These are phyloP conservation scores for Syncephalastrum sp. DNA, from an alignment of 371 early-diverging fungal genomes.

Conservation along the genomic window DNA sequence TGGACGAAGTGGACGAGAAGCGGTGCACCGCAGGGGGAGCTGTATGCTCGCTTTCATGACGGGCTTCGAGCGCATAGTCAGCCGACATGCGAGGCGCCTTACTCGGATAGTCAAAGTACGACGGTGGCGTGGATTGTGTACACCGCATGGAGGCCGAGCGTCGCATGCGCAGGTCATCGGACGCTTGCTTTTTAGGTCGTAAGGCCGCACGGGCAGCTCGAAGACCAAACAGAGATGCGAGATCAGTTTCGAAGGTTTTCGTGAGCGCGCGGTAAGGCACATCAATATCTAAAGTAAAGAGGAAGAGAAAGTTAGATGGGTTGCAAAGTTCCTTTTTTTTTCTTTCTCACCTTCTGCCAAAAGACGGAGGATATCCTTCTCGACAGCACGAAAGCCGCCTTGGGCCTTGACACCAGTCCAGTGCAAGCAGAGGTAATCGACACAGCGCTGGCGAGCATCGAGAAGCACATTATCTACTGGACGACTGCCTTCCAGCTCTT, in stretches of 20 bases:
- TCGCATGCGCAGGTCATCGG: constrained; percentile 1
- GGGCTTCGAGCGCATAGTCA: background rate
- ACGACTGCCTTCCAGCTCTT: constrained; percentile 41
- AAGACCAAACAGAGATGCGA: constrained; percentile 28
- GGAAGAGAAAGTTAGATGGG: background rate
- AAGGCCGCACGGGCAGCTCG: constrained; percentile 13
- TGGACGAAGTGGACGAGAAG: too few relatives aligned
- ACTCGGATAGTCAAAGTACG: constrained; percentile 3
- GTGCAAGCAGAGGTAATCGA: constrained; percentile 24
- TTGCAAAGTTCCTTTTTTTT: background rate
- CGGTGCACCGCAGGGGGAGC: too few relatives aligned
- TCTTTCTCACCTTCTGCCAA: constrained; percentile 34
- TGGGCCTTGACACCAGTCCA: constrained; percentile 36
- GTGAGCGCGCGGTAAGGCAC: constrained; percentile 36
- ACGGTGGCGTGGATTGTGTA: background rate
- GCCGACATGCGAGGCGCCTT: background rate
- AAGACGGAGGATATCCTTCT: constrained; percentile 30
- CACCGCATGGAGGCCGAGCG: too few relatives aligned
- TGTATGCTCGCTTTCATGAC: background rate
- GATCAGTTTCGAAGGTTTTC: constrained; percentile 31
- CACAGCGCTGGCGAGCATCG: constrained; percentile 32
- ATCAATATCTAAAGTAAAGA: constrained; percentile 21
- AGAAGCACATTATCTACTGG: constrained; percentile 43
- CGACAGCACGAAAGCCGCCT: constrained; percentile 31
- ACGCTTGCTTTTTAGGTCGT: background rate